A percentile compares a stretch with the other conserved stretches of the same genome.
These are phyloP conservation scores for Melastoma candidum DNA, from an alignment of 441 rosid species.

Conservation along the genomic window DNA sequence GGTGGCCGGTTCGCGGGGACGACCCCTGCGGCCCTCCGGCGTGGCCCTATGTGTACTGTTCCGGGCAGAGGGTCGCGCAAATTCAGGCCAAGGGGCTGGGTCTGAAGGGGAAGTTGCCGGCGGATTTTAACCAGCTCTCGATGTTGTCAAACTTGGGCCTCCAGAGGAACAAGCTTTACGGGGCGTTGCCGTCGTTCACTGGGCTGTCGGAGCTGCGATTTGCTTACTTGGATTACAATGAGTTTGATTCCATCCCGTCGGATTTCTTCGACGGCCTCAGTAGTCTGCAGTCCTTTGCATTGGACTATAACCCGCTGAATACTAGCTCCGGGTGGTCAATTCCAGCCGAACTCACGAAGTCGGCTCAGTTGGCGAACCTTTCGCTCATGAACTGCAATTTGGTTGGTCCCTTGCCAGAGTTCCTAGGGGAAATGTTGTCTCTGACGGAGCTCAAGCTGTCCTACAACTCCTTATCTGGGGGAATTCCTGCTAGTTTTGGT, in stretches of 20 bases:
- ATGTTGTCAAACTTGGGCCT: conserved; percentile 42
- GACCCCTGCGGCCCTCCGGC: conserved; percentile 51
- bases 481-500: conserved; percentile 33
- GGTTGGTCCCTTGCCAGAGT: conserved; percentile 37
- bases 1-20: conserved; percentile 37
- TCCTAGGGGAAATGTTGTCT: conserved; percentile 30
- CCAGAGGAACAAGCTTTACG: conserved; percentile 36
- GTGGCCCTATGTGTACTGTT: conserved; percentile 49
- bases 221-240: conserved; percentile 38
- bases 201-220: conserved; percentile 35
- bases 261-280: conserved; percentile 40
- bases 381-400: conserved; percentile 29
- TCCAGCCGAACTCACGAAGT: conserved; percentile 28
- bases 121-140: conserved; percentile 33
- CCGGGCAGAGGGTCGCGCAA: conserved; percentile 35
- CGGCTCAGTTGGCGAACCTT: conserved; percentile 29
- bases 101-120: conserved; percentile 38
- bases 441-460: conserved; percentile 32
- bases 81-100: conserved; percentile 44
- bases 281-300: conserved; percentile 32
- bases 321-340: conserved; percentile 38
- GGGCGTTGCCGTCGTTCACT: conserved; percentile 36
- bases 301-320: conserved; percentile 40
- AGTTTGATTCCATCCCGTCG: conserved; percentile 33
- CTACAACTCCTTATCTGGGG: conserved; percentile 36